Percentiles rank a stretch among this genome's conserved stretches.
Evolutionary conservation across 441 rosid species (phyloP).

Genomic region (Francoa sonchifolia): DNA sequence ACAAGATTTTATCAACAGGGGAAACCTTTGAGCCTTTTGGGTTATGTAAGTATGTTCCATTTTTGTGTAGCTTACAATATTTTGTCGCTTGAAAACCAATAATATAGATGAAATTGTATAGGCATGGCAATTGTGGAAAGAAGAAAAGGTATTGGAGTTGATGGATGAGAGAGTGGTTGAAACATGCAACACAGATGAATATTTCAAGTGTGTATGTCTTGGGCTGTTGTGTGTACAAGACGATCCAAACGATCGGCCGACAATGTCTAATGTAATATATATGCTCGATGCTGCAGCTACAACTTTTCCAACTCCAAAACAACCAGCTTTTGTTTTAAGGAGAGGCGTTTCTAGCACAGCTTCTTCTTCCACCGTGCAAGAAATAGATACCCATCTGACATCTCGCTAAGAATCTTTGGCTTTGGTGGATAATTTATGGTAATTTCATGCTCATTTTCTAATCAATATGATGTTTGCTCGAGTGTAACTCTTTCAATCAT

Average conservation of each 20-base stretch:
- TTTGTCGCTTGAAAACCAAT: neutral
- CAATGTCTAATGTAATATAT: slow-evolving; percentile 35
- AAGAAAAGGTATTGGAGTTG: slow-evolving; percentile 24
- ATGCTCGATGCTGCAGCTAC: slow-evolving; percentile 37
- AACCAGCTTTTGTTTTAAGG: slow-evolving; percentile 35
- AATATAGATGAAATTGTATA: slow-evolving; percentile 10
- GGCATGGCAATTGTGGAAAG: slow-evolving; percentile 56
- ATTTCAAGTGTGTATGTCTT: slow-evolving; percentile 31
- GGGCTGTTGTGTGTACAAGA: slow-evolving; percentile 57
- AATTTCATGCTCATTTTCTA: too few relatives aligned
- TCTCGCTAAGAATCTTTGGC: too few relatives aligned
- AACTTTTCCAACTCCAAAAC: slow-evolving; percentile 36
- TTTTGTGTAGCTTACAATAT: neutral
- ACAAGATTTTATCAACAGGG: slow-evolving; percentile 32
- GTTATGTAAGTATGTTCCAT: slow-evolving; percentile 28
- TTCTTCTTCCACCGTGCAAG: too few relatives aligned
- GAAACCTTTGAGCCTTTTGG: slow-evolving; percentile 32
- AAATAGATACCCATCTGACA: too few relatives aligned
- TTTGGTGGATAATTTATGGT: too few relatives aligned
- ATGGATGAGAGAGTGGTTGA: slow-evolving; percentile 21
- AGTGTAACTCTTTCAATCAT: too few relatives aligned
- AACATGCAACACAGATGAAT: slow-evolving; percentile 19
- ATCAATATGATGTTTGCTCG: too few relatives aligned
- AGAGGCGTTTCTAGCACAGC: slow-evolving; percentile 24
- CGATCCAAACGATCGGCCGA: slow-evolving; percentile 48